Percentiles rank a stretch among this genome's conserved stretches.
These are phyloP conservation scores for Cystoderma amianthinum DNA, from an alignment of 768 basidiomycete genomes.

Conservation along the genomic window DNA sequence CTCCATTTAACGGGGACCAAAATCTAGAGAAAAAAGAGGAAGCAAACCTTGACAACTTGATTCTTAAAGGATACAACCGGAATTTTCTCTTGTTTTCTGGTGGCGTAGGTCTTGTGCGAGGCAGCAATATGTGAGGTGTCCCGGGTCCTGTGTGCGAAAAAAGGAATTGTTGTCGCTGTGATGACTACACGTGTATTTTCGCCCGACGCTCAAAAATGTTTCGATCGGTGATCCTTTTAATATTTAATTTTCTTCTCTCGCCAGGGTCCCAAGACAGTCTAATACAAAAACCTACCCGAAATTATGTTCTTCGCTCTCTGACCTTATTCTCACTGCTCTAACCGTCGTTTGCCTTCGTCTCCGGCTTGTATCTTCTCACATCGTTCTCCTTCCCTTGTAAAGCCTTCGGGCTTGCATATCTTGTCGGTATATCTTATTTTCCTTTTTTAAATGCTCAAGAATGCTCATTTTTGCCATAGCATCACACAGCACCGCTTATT, in stretches of 20 bases:
- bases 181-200: conserved; percentile 76
- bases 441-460: not conserved
- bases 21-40: too few relatives aligned
- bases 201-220: conserved; percentile 47
- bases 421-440: not conserved
- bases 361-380: conserved; percentile 5
- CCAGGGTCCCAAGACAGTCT: conserved; percentile 40
- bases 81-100: not conserved
- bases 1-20: too few relatives aligned
- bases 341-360: conserved; percentile 15
- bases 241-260: conserved; percentile 42
- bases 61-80: too few relatives aligned
- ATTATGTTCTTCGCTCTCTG: conserved; percentile 18
- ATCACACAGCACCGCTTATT: not conserved
- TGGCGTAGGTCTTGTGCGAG: not conserved
- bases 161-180: conserved; percentile 28
- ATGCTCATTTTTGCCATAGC: not conserved
- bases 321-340: conserved; percentile 15
- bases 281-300: conserved; percentile 34
- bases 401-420: not conserved
- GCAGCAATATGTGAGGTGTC: conserved; percentile 4
- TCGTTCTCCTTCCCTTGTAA: not conserved
- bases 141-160: conserved; percentile 22
- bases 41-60: too few relatives aligned
- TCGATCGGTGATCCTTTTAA: conserved; percentile 35